phyloP scores from a whole-genome alignment of 192 early-diverging fungal species.

The Entophlyctis helioformis region DNA sequence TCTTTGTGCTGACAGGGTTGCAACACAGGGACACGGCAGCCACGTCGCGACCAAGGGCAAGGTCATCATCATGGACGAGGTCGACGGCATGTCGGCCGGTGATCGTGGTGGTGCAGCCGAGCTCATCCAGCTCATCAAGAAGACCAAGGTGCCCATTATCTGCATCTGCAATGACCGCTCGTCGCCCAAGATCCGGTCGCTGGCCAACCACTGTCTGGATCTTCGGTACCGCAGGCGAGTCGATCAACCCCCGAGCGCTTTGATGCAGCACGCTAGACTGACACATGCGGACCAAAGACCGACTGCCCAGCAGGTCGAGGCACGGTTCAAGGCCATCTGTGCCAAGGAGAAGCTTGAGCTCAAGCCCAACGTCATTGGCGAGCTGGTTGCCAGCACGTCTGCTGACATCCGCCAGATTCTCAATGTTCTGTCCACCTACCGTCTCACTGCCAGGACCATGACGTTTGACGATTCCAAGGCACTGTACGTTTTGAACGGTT shows the following conservation, averaged over 20 bases:
- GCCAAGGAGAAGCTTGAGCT: slow-evolving; percentile 64
- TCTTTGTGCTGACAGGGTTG: no score
- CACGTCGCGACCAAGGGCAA: no score
- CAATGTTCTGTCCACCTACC: slow-evolving; percentile 87
- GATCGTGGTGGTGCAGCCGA: slow-evolving; percentile 87
- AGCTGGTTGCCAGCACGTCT: slow-evolving; percentile 66
- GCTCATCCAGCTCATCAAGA: slow-evolving; percentile 83
- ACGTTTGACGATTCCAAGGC: slow-evolving; percentile 70
- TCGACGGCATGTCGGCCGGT: slow-evolving; percentile 97
- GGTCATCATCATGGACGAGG: slow-evolving; percentile 97
- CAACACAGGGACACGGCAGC: no score
- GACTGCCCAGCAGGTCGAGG: slow-evolving; percentile 56
- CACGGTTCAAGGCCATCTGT: no score
- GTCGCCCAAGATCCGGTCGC: slow-evolving; percentile 69
- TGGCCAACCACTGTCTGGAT: slow-evolving; percentile 77
- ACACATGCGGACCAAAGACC: slow-evolving; percentile 27
- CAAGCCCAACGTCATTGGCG: slow-evolving; percentile 63
- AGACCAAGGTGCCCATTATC: slow-evolving; percentile 85
- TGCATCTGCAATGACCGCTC: slow-evolving; percentile 96
- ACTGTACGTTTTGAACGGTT: slow-evolving; percentile 32
- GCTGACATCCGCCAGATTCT: slow-evolving; percentile 95
- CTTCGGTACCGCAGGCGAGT: slow-evolving; percentile 57
- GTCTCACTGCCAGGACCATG: slow-evolving; percentile 52
- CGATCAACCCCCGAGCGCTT: no score
- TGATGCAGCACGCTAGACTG: no score